These are phyloP conservation scores for Thuidium tamariscinum DNA, from an alignment of 225 moss, liverwort and hornwort genomes.

Conservation along the genomic window DNA sequence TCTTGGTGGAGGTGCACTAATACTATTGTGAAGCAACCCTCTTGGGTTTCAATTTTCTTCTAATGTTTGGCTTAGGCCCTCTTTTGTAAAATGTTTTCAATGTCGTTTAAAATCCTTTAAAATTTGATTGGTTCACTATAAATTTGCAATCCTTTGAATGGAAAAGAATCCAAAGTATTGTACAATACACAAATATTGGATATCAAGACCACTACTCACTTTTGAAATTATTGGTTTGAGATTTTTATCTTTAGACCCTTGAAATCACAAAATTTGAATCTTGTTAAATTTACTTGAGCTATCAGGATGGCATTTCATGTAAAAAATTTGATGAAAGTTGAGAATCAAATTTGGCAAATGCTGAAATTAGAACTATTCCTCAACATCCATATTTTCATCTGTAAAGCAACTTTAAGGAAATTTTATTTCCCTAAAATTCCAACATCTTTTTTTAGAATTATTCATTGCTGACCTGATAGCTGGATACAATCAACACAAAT, in stretches of 20 bases:
- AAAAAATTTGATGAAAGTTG: not conserved
- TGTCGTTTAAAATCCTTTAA: not conserved
- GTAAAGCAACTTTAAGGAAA: not conserved
- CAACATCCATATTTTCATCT: not conserved
- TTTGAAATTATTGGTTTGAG: not conserved
- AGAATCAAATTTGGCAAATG: fast-evolving
- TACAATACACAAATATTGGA: fast-evolving
- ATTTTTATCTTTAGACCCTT: not conserved
- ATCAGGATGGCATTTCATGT: not conserved
- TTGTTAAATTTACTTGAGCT: not conserved
- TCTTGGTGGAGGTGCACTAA: too few relatives aligned
- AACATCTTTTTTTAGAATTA: not conserved
- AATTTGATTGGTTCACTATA: not conserved
- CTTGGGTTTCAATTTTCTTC: not conserved
- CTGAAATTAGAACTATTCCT: not conserved
- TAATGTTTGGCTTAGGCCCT: not conserved
- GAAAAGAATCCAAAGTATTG: not conserved
- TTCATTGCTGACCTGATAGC: not conserved
- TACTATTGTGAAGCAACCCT: too few relatives aligned
- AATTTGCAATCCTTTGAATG: not conserved
- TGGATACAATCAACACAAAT: fast-evolving
- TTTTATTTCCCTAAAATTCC: not conserved
- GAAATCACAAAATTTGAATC: not conserved
- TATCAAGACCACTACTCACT: not conserved
- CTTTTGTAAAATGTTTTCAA: not conserved